Conservation (phyloP, 1,284 basidiomycete genomes). For the Cryptococcus floricola region DNA sequence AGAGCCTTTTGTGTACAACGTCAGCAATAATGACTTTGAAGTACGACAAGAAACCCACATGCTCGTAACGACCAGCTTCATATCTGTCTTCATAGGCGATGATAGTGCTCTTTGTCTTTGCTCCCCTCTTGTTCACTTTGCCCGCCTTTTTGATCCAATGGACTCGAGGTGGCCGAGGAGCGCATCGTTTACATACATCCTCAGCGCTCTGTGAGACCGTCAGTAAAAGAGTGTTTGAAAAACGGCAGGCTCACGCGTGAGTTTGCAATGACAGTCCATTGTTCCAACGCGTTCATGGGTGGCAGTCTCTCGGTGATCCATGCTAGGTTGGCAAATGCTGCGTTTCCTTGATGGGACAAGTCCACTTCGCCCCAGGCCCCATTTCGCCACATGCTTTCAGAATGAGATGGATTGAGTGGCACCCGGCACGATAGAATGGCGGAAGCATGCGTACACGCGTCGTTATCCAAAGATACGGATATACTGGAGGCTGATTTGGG, state of each 20-base stretch:
- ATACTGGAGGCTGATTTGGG: conserved; percentile 60
- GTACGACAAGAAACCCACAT: conserved; percentile 22
- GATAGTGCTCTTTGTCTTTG: conserved; percentile 38
- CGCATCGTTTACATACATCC: conserved; percentile 64
- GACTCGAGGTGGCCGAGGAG: conserved; percentile 69
- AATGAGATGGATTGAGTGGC: conserved; percentile 60
- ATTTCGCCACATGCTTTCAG: conserved; percentile 72
- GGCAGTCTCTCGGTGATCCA: conserved; percentile 84
- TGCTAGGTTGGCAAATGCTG: conserved; percentile 71
- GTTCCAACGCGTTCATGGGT: conserved; percentile 62
- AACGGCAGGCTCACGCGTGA: conserved; percentile 24
- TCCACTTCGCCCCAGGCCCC: conserved; percentile 74
- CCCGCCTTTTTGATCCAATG: conserved; percentile 60
- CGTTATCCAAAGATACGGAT: conserved; percentile 52
- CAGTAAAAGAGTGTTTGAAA: background rate
- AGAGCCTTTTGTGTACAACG: conserved; percentile 55
- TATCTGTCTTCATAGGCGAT: conserved; percentile 71
- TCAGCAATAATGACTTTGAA: background rate
- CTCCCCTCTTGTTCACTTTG: conserved; percentile 40
- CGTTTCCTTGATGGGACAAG: conserved; percentile 70
- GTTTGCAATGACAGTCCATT: conserved; percentile 57
- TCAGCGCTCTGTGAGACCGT: conserved; percentile 15
- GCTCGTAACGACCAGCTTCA: conserved; percentile 80
- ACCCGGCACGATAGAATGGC: conserved; percentile 74
- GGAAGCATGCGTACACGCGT: conserved; percentile 67